Percentiles rank a stretch among this genome's conserved stretches.
phyloP scores from a whole-genome alignment of 768 basidiomycete genomes.

The Boletus sp. region DNA sequence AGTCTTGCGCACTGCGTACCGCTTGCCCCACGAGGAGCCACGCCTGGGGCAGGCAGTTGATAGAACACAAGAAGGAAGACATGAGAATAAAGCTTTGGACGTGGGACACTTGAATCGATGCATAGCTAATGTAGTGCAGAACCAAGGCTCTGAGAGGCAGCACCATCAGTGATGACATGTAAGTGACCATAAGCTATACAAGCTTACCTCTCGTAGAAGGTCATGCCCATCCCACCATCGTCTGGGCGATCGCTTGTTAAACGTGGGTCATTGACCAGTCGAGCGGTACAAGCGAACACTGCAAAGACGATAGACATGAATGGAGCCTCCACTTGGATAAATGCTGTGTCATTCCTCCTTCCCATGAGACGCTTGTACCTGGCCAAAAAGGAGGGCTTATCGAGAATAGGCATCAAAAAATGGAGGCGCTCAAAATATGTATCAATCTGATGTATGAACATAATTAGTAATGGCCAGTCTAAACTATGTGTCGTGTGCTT shows the following conservation, averaged over 20 bases:
- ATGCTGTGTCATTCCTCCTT: slow-evolving; percentile 49
- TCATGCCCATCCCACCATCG: slow-evolving; percentile 86
- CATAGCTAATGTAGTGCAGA: slow-evolving; percentile 88
- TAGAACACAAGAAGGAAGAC: slow-evolving; percentile 87
- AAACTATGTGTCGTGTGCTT: slow-evolving; percentile 31
- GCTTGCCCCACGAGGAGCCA: slow-evolving; percentile 93
- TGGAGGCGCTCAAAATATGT: slow-evolving; percentile 87
- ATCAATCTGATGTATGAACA: slow-evolving; percentile 55
- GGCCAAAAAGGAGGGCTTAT: slow-evolving; percentile 79
- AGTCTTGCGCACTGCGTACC: slow-evolving; percentile 84
- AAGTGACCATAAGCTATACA: neutral
- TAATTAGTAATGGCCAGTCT: slow-evolving; percentile 21
- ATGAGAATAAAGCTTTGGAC: slow-evolving; percentile 89
- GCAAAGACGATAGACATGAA: slow-evolving; percentile 84
- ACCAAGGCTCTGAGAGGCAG: slow-evolving; percentile 66
- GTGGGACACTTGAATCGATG: slow-evolving; percentile 80
- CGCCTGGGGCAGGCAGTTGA: slow-evolving; percentile 92
- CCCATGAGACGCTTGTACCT: slow-evolving; percentile 77
- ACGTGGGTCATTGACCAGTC: slow-evolving; percentile 73
- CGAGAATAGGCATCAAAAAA: slow-evolving; percentile 83
- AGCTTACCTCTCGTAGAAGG: slow-evolving; percentile 81
- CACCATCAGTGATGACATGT: neutral
- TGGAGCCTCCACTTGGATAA: slow-evolving; percentile 61
- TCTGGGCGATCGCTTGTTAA: slow-evolving; percentile 58
- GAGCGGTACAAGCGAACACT: slow-evolving; percentile 87